Base-by-base conservation (phyloP, 2,329 filamentous ascomycete genomes). In the Myriosclerotinia curreyana region DNA sequence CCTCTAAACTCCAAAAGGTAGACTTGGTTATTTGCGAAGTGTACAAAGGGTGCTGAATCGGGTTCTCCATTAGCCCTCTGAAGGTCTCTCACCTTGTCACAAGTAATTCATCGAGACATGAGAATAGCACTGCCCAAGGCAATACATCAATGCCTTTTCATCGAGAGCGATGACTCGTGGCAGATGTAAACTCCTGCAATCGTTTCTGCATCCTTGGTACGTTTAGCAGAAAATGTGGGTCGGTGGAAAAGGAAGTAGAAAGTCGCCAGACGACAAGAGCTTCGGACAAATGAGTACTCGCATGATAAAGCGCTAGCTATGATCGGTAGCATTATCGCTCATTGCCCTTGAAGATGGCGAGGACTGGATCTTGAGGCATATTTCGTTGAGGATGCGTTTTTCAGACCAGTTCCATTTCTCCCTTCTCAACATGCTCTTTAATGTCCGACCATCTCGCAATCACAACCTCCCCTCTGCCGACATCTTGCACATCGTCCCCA, bases 401-500 rank as follows among this genome's bases (percentile, higher is more conserved):
- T 81, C 60, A 67, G 9, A 67, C 66, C 38, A 67, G 22, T 44
- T 61, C 62, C 54, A 65, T 66, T 36, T 61, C 60, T 25, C 68
- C 69, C 36, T 64, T 63, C 42, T 67, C 65, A 60, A 70, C 62
- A 58, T 66, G 69, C 25, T 62, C 66, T 22, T 49, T 64, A 36
- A 71, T 66, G 60, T 71, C 77, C 54, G 86, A 81, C 76, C 72
- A 72, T 54, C 71, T 64, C 3, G 69, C 71, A 63, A 73, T 68
- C 12, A 72, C 70, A 12, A 73, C 69, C 42, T 74, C 72, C 5
- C 72, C 72, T 36, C 68, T 69, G 31, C 64, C 64, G 62, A 84
- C 80, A 67, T 86, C 80, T 74, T 90, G 74, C 66, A 79, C 74
- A 75, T 81, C 78, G 79, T 91, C 88, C 67, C 76, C 80, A 68